phyloP scores from a whole-genome alignment of 2,329 filamentous ascomycete genomes.

The Neofusicoccum sp. region DNA sequence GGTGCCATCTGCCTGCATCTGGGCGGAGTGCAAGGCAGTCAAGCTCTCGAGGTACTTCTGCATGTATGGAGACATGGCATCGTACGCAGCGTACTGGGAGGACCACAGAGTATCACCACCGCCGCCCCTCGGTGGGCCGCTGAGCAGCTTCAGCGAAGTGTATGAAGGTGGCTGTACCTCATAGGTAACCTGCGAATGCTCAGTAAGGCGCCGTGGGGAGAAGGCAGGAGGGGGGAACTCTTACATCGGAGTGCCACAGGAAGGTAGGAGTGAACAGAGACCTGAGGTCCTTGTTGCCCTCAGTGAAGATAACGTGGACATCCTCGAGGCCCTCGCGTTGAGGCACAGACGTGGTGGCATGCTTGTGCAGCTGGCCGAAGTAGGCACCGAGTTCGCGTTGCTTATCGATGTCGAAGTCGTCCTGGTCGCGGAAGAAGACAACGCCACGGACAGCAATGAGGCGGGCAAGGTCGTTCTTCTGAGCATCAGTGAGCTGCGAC shows the following conservation, averaged over 20 bases:
- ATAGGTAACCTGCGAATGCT: slow-evolving; percentile 49
- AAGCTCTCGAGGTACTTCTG: slow-evolving; percentile 59
- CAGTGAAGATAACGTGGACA: slow-evolving; percentile 57
- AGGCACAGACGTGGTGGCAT: slow-evolving; percentile 55
- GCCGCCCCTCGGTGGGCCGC: slow-evolving; percentile 53
- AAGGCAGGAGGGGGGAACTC: slow-evolving; percentile 20
- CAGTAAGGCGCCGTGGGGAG: slow-evolving; percentile 23
- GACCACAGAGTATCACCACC: slow-evolving; percentile 60
- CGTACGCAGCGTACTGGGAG: slow-evolving; percentile 59
- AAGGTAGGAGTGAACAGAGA: slow-evolving; percentile 56
- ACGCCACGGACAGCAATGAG: slow-evolving; percentile 56
- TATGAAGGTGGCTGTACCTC: slow-evolving; percentile 59
- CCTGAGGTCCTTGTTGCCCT: slow-evolving; percentile 52
- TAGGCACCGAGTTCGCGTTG: slow-evolving; percentile 53
- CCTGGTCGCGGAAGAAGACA: slow-evolving; percentile 58
- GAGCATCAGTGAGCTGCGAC: slow-evolving; percentile 48
- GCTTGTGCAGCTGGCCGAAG: slow-evolving; percentile 55
- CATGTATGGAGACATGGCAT: slow-evolving; percentile 55
- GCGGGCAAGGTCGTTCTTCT: slow-evolving; percentile 55
- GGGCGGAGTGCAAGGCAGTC: slow-evolving; percentile 55
- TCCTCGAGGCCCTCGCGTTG: slow-evolving; percentile 51
- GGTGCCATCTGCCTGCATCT: slow-evolving; percentile 54
- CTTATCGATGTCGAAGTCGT: slow-evolving; percentile 53
- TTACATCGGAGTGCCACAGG: slow-evolving; percentile 56
- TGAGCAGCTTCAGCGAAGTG: slow-evolving; percentile 55